Conservation (phyloP, 495 filamentous ascomycete genomes). For the Astrothelium subdiscretum region DNA sequence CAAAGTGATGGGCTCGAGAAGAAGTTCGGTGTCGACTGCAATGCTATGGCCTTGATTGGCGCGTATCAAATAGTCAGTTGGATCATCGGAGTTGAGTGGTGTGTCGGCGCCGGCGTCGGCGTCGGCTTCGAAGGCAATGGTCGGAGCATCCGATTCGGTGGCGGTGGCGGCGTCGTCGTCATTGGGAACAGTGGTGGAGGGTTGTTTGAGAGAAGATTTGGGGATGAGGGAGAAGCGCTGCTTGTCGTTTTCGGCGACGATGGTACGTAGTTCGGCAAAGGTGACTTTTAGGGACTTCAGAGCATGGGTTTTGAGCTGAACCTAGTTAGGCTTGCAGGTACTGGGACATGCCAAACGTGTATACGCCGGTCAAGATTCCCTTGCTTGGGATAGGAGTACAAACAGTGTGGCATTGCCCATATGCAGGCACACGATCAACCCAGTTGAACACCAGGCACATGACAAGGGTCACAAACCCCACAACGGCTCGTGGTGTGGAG, state of each 20-base stretch:
- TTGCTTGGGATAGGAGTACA: too few species aligned
- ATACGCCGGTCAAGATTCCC: background rate
- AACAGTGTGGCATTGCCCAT: background rate
- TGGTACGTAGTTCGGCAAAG: constrained; percentile 57
- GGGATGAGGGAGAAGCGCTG: constrained; percentile 70
- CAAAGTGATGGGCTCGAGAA: constrained; percentile 54
- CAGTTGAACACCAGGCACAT: background rate
- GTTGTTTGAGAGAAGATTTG: constrained; percentile 21
- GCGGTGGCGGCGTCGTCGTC: constrained; percentile 18
- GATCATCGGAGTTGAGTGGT: constrained; percentile 26
- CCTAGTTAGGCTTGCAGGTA: background rate
- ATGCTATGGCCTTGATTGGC: constrained; percentile 87
- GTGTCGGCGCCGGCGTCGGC: constrained; percentile 5
- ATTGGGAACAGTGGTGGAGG: constrained; percentile 20
- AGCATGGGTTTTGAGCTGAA: constrained; percentile 56
- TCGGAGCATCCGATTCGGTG: background rate
- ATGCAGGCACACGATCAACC: background rate
- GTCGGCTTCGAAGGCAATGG: background rate
- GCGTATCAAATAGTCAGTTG: constrained; percentile 72
- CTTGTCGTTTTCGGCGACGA: constrained; percentile 72
- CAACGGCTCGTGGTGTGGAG: background rate
- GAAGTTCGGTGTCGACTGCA: constrained; percentile 51
- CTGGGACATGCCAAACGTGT: background rate
- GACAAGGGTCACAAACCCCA: background rate
- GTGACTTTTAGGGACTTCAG: constrained; percentile 58